Evolutionary conservation across 164 flowering plant genomes (phyloP), one percentile per base, ranked within the genome.

Genomic region (Vitis rotundifolia): DNA sequence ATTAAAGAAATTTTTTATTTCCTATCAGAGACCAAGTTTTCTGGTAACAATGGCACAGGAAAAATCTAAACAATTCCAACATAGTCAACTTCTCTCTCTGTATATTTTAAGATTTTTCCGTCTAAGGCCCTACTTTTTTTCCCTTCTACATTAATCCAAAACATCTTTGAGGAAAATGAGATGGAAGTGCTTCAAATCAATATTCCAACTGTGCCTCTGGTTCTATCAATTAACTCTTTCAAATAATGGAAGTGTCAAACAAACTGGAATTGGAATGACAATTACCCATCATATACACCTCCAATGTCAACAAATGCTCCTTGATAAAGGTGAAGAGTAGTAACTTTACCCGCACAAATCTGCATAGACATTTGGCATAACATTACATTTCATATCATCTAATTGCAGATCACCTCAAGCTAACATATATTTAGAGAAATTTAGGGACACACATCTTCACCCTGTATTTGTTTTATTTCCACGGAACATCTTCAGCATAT

Each of bases 291-390:
- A 83, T 95, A 75, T 57, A 93, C 97, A 53, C 99, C 94, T 74
- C 98, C 99, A 77, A 95, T 90, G 72, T 95, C 97, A 68, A 95
- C 93, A 86, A 95, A 95, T 68, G 98, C 99, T 68, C 99, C 99
- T 79, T 95, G 98, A 77, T 95, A 88, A 59, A 95, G 96, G 69
- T 90, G 94, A 60, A 95, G 48, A 68, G 88, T 84, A 28, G 90
- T 87, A 75, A 95, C 98, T 77, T 84, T 87, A 54, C 99, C 99
- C 52, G 72, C 69, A 81, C 98, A 95, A 70, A 95, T 90, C 99
- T 95, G 86, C 80, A 72, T 1, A 50, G 68, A 28, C 51, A 73
- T 57, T 58, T 51, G 22, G 22, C 64, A 22, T 0, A 68, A 31
- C 16, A 37, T 73, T 55, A 73, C 64, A 49, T 66, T 71, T 19